These are phyloP conservation scores for Starmerella scarabaei DNA, from an alignment of 805 yeast species.

Conservation along the genomic window DNA sequence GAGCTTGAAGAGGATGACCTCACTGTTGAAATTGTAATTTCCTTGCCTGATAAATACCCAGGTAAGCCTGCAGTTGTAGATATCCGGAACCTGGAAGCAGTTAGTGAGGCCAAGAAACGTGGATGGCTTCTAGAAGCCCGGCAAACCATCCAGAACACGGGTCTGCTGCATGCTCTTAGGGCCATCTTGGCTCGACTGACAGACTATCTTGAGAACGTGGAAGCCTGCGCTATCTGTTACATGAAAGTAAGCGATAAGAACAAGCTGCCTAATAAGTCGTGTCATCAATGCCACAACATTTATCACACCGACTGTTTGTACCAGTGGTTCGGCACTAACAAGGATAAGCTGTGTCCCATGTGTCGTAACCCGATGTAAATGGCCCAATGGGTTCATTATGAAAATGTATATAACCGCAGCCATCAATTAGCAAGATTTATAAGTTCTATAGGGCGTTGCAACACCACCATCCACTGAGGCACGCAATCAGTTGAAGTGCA, in stretches of 20 bases:
- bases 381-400: too few species aligned
- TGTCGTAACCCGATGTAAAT: conserved; percentile 45
- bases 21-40: conserved; percentile 38
- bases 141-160: conserved; percentile 44
- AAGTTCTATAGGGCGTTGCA: too few species aligned
- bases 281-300: conserved; percentile 83
- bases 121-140: conserved; percentile 92
- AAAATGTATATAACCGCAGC: too few species aligned
- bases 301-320: conserved; percentile 93
- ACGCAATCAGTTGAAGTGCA: too few species aligned
- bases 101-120: conserved; percentile 83
- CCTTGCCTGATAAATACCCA: conserved; percentile 67
- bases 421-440: too few species aligned
- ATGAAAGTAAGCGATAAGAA: conserved; percentile 82
- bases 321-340: conserved; percentile 95
- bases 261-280: conserved; percentile 75
- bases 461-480: too few species aligned
- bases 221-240: conserved; percentile 95
- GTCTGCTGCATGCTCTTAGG: conserved; percentile 44
- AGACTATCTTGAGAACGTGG: conserved; percentile 76
- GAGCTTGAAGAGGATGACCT: conserved; percentile 20
- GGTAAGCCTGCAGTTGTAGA: conserved; percentile 44
- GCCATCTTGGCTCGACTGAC: conserved; percentile 62
- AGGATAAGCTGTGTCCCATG: conserved; percentile 84
- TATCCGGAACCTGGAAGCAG: conserved; percentile 77